Evolutionary conservation across 495 filamentous ascomycete species (phyloP).

Genomic region (Penicillium chermesinum): DNA sequence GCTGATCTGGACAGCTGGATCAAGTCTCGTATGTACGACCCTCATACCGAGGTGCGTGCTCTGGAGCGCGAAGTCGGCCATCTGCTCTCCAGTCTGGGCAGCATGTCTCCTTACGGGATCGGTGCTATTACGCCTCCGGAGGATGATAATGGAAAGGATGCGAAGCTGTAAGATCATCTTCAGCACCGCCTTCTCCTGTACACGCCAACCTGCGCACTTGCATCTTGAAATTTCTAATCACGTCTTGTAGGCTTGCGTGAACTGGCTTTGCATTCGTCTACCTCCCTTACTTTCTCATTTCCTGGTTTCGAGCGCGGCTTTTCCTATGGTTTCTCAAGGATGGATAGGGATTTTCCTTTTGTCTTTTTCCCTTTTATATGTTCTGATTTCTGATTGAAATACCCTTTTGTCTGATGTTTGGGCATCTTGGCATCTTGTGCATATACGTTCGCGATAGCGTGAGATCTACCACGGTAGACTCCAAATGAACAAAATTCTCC

Average conservation of each 20-base stretch:
- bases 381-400: constrained; percentile 19
- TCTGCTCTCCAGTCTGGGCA: constrained; percentile 40
- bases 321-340: constrained; percentile 17
- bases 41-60: constrained; percentile 57
- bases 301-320: constrained; percentile 30
- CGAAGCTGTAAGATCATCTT: constrained; percentile 37
- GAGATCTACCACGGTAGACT: too few relatives aligned
- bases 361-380: too few relatives aligned
- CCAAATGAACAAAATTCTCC: neutral
- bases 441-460: too few relatives aligned
- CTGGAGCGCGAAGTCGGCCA: constrained; percentile 50
- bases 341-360: constrained; percentile 19
- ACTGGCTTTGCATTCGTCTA: constrained; percentile 4
- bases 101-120: constrained; percentile 22
- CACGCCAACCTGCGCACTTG: too few relatives aligned
- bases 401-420: constrained; percentile 16
- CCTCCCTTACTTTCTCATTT: constrained; percentile 12
- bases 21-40: constrained; percentile 76
- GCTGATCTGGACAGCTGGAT: constrained; percentile 74
- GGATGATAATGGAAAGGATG: constrained; percentile 30
- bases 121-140: constrained; percentile 16
- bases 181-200: too few relatives aligned
- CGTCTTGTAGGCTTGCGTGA: constrained; percentile 21
- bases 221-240: neutral
- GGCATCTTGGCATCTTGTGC: too few relatives aligned